Evolutionary conservation across 257 asterid species (phyloP), one percentile per base, ranked within the genome.

Genomic region (Lycium barbarum): DNA sequence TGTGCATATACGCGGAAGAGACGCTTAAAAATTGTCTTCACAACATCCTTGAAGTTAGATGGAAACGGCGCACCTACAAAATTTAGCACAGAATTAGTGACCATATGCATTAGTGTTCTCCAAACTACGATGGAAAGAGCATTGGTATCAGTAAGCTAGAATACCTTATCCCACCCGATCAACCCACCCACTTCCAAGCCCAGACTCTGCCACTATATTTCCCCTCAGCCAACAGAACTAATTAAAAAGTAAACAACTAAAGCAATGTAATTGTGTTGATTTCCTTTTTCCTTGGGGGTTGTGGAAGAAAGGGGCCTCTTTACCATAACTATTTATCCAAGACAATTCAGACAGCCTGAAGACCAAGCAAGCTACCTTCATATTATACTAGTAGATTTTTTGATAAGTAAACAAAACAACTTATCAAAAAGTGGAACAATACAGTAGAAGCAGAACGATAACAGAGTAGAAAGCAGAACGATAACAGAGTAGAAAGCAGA

Each of bases 1-100:
- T 94, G 98, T 33, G 97, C 97, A 86, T 94, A 94, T 62, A 94
- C 98, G 80, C 98, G 97, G 85, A 93, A 94, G 58, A 94, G 86
- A 72, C 97, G 97, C 86, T 93, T 94, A 88, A 93, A 93, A 86
- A 94, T 93, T 43, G 97, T 94, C 88, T 93, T 94, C 85, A 93
- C 95, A 5, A 94, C 95, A 10, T 94, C 97, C 90, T 90, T 89
- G 86, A 94, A 94, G 88, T 94, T 94, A n/a, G 93, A 62, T 26
- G 97, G 97, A 87, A 94, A 94, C n/a, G 98, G 98, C 22, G 95
- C 90, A 49, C 98, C 98, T 95, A 80, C 79, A 89, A 76, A 86
- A 55, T 40, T 68, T 36, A 72, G 54, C 70, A 18, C 14, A 66
- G 54, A 83, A 79, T 35, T 20, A 63, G 66, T 40, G 55, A n/a